Evolutionary conservation across 495 filamentous ascomycete species (phyloP), one percentile per base, ranked within the genome.

Genomic region (Pyronema domesticum): DNA sequence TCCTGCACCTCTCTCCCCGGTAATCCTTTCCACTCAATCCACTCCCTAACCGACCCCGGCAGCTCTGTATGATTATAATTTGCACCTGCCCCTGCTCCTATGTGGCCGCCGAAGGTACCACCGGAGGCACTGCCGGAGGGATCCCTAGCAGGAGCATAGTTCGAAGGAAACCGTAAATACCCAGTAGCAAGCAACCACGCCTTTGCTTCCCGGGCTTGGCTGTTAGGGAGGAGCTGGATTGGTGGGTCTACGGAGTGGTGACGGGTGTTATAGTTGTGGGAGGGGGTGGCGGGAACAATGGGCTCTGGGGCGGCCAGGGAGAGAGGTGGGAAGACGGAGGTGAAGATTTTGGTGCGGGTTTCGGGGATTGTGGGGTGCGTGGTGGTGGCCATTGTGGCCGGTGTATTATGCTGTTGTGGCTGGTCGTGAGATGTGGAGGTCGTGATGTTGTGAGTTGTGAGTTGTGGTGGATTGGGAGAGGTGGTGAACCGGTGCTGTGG

Each of bases 251-350:
- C 62, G 18, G 62, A 61, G 33, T 64, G 62, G 34, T 64, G 62
- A 15, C 62, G 62, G 36, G 61, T 64, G 15, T 64, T 64, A 17
- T 64, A 64, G 11, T 61, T 57, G 44, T 64, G 61, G 6, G 62
- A 60, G 10, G 61, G 62, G n/a, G 57, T 58, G 13, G 60, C 57
- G 0, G 57, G 40, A 15, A 53, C 36, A 34, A 57, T 47, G 11
- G 57, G 57, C 30, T 60, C 57, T 8, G 60, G 61, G 34, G 59
- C 51, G 13, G 57, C 49, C 10, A 53, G 42, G 10, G 62, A 60
- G 19, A 56, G 52, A 11, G 61, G 61, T 1, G 61, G 62, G 44
- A 64, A 64, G 44, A 64, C 62, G 13, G 62, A 64, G 39, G 60
- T 52, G 13, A 64, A 64, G 34, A 64, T 60, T 6, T 36, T 55